Percentiles rank a stretch among this genome's conserved stretches.
phyloP scores from a whole-genome alignment of 352 stramenopile genomes.

The Globisporangium cylindrosporum region DNA sequence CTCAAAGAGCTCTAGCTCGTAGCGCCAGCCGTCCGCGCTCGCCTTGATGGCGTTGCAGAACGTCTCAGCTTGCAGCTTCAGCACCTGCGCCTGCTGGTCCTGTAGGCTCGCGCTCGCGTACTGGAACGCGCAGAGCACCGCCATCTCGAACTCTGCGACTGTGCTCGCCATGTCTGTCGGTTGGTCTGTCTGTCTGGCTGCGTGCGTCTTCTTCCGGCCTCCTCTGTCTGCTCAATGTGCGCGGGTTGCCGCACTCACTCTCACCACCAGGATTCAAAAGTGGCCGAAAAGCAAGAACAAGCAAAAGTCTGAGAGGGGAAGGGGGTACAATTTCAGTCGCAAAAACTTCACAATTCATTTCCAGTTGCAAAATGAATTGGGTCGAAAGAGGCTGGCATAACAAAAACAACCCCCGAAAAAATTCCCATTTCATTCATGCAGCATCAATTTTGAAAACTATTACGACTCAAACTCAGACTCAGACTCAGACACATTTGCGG shows the following conservation, averaged over 20 bases:
- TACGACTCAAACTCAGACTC: no score
- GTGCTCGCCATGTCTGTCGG: constrained; percentile 19
- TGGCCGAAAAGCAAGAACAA: background rate
- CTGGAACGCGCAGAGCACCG: constrained; percentile 79
- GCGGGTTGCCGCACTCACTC: background rate
- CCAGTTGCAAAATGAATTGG: background rate
- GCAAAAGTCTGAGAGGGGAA: background rate
- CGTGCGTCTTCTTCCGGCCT: background rate
- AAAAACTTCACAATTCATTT: background rate
- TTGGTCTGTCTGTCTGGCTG: background rate
- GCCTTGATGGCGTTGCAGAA: constrained; percentile 65
- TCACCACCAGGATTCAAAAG: background rate
- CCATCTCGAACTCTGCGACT: constrained; percentile 65
- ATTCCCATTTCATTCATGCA: no score
- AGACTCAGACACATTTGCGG: no score
- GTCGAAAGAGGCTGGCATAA: no score
- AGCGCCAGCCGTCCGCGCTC: constrained; percentile 43
- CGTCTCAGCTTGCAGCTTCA: constrained; percentile 70
- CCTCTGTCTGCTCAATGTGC: background rate
- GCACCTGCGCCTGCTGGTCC: constrained; percentile 49
- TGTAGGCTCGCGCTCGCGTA: constrained; percentile 51
- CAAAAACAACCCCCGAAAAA: no score
- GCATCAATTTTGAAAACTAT: no score
- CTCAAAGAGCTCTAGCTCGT: constrained; percentile 72
- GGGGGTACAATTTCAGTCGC: background rate